A percentile compares a stretch with the other conserved stretches of the same genome.
Evolutionary conservation across 495 filamentous ascomycete genomes (phyloP).

Genomic region (Xylaria cubensis): DNA sequence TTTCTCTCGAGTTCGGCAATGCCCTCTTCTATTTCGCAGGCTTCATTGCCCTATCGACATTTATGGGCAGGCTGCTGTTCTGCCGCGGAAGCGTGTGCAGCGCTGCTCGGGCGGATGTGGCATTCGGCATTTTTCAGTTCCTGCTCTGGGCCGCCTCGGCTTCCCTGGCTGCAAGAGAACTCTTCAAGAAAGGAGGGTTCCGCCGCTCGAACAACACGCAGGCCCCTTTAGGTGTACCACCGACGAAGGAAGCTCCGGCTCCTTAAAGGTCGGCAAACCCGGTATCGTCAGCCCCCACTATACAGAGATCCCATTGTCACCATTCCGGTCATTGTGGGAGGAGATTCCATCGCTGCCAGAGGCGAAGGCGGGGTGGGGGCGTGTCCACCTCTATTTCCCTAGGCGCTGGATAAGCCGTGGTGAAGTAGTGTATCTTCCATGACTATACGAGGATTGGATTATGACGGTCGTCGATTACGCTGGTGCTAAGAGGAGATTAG

Average conservation of each 20-base stretch:
- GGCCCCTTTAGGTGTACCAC: constrained; percentile 33
- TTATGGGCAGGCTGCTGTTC: constrained; percentile 62
- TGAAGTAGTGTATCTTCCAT: not conserved
- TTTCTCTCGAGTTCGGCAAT: constrained; percentile 69
- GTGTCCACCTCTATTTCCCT: constrained; percentile 30
- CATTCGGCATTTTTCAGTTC: constrained; percentile 53
- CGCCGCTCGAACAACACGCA: constrained; percentile 24
- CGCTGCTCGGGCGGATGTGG: constrained; percentile 54
- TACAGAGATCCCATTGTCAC: constrained; percentile 39
- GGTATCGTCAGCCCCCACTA: constrained; percentile 30
- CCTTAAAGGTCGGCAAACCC: constrained; percentile 31
- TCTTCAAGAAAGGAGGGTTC: constrained; percentile 48
- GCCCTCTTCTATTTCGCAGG: constrained; percentile 84
- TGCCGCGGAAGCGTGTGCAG: constrained; percentile 59
- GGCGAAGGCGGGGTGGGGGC: constrained; percentile 29
- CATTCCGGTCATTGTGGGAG: constrained; percentile 34
- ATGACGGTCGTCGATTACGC: not conserved
- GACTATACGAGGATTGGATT: not conserved
- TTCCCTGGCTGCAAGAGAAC: constrained; percentile 42
- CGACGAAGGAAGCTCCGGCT: constrained; percentile 42
- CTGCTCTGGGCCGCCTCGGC: constrained; percentile 51
- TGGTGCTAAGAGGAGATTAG: not conserved
- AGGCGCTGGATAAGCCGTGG: constrained; percentile 23
- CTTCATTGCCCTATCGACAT: constrained; percentile 73
- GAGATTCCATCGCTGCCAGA: constrained; percentile 18